Evolutionary conservation across 306 rosid species (phyloP).

Genomic region (Senna tora): DNA sequence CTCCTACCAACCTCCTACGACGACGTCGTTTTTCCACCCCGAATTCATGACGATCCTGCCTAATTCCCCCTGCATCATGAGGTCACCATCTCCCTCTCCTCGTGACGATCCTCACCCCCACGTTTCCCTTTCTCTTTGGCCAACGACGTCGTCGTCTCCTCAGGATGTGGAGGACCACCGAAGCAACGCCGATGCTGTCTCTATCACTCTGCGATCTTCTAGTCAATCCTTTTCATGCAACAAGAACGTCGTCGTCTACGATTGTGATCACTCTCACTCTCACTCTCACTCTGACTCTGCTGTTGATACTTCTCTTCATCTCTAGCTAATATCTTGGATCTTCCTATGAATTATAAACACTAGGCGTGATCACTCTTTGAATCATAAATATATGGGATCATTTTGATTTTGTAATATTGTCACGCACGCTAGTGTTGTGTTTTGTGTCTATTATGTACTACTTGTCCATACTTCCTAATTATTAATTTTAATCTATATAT

Average conservation of each 20-base stretch:
- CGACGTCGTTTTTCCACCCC: constrained; percentile 48
- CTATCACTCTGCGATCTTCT: constrained; percentile 40
- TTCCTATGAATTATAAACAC: too few species aligned
- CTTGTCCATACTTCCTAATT: too few species aligned
- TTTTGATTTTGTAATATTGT: too few species aligned
- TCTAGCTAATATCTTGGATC: constrained; percentile 41
- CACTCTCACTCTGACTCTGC: constrained; percentile 52
- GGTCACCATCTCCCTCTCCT: not conserved
- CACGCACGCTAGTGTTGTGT: too few species aligned
- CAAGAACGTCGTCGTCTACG: constrained; percentile 41
- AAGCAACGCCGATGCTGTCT: not conserved
- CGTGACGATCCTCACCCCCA: constrained; percentile 12
- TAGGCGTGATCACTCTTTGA: too few species aligned
- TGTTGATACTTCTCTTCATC: constrained; percentile 94
- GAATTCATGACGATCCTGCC: constrained; percentile 30
- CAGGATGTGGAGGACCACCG: too few species aligned
- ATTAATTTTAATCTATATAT: too few species aligned
- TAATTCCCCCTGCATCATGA: not conserved
- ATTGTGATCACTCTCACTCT: constrained; percentile 36
- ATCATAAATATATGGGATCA: too few species aligned
- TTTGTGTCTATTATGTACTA: too few species aligned
- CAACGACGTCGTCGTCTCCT: constrained; percentile 28
- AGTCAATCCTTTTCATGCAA: not conserved
- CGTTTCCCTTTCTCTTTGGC: constrained; percentile 60
- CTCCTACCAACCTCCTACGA: constrained; percentile 25